Evolutionary conservation across 441 rosid species (phyloP).

Genomic region (Populus tomentosa): DNA sequence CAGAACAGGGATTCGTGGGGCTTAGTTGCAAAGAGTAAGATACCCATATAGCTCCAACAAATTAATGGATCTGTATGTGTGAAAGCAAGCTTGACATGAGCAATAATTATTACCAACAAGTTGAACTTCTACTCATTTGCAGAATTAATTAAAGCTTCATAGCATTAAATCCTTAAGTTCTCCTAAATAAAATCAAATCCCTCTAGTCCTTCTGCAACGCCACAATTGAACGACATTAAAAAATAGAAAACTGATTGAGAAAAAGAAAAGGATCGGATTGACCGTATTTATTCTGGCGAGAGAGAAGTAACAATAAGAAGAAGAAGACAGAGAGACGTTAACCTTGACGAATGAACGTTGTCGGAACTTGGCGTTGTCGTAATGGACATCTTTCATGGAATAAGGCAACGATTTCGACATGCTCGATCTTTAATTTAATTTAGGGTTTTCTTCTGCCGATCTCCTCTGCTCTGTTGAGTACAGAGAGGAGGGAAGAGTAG

Average conservation of each 20-base stretch:
- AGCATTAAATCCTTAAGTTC: background rate
- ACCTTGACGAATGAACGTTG: slow-evolving; percentile 79
- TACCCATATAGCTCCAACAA: no score
- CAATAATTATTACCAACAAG: no score
- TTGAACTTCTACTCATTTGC: no score
- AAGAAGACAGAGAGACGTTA: no score
- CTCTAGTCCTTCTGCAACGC: background rate
- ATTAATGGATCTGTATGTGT: no score
- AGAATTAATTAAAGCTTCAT: no score
- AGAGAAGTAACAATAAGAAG: background rate
- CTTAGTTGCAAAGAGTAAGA: no score
- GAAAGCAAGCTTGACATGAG: no score
- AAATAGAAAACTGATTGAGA: background rate
- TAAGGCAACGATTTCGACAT: slow-evolving; percentile 81
- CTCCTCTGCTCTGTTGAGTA: slow-evolving; percentile 2
- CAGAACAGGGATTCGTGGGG: no score
- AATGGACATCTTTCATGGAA: slow-evolving; percentile 75
- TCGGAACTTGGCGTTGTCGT: slow-evolving; percentile 96
- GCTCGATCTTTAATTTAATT: slow-evolving; percentile 26
- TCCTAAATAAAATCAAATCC: background rate
- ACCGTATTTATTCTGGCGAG: background rate
- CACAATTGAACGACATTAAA: background rate
- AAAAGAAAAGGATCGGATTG: background rate
- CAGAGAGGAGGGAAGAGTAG: background rate
- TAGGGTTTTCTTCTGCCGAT: slow-evolving; percentile 9